Evolutionary conservation across 352 stramenopile species (phyloP), one percentile per base, ranked within the genome.

Genomic region (Achlya hypogyna): DNA sequence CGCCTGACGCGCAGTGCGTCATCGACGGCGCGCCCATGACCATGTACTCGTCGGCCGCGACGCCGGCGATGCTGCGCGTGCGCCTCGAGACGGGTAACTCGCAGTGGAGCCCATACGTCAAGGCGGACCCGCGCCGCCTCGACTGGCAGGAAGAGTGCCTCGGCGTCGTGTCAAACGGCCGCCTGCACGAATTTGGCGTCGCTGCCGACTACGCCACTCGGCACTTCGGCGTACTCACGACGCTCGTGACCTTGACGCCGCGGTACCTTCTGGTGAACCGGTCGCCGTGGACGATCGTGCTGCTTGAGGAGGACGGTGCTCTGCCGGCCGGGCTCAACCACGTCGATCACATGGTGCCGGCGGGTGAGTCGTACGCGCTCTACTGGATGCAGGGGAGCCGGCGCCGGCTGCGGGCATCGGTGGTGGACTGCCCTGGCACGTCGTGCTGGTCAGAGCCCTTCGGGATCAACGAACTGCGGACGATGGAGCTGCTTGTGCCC

Each of bases 101-200:
- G 63, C 78, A 76, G 22, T 94, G 85, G 85, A 91, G 83, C 20
- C 62, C 81, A 22, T 77, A 81, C 2, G 90, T 94, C 63, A 75
- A 79, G 53, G 79, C 84, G 0, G 85, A 94, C 31, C 85, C 85
- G 5, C 73, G 78, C 42, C 70, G 74, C n/a, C 59, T 94, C 31
- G 91, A 84, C 40, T 94, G 85, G 85, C 85, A 94, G 60, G 84
- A 94, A 56, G 85, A 94, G 62, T 91, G 83, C 42, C 71, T 94
- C 2, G 75, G 79, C 4, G 63, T 91, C 18, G 77, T 76, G 4
- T 77, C 80, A 0, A 66, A 72, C 27, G 60, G 58, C 31, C 67
- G 69, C 22, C 60, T 94, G 32, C 91, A 94, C 65, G 85, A 94
- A 60, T 75, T 94, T 65, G 85, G 85, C 10, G 78, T 92, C 4